Conservation (phyloP, 2,329 filamentous ascomycete genomes). For the Aspergillus jensenii region DNA sequence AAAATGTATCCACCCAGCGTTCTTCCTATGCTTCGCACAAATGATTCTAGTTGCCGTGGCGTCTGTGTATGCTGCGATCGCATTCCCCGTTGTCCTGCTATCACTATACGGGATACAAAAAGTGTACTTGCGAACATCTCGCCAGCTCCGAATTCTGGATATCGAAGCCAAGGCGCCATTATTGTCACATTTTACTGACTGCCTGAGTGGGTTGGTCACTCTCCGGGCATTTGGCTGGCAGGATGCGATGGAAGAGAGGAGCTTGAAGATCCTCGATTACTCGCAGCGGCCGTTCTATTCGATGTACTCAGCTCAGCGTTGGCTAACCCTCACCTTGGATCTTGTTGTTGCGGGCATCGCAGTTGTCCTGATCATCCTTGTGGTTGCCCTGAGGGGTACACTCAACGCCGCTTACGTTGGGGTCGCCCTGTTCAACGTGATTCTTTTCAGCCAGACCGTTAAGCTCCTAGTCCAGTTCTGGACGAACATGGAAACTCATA, state of each 20-base stretch:
- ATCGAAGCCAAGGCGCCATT: slow-evolving; percentile 62
- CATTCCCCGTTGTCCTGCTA: slow-evolving; percentile 51
- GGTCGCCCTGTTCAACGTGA: slow-evolving; percentile 54
- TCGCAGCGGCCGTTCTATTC: slow-evolving; percentile 61
- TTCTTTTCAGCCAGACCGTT: slow-evolving; percentile 54
- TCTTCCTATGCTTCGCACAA: slow-evolving; percentile 43
- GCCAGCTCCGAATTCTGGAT: slow-evolving; percentile 61
- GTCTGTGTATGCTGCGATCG: slow-evolving; percentile 49
- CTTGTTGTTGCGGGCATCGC: slow-evolving; percentile 52
- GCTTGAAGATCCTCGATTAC: slow-evolving; percentile 50
- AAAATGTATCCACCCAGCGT: slow-evolving; percentile 1
- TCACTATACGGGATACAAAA: slow-evolving; percentile 54
- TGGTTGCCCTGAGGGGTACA: slow-evolving; percentile 45
- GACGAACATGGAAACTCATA: slow-evolving; percentile 59
- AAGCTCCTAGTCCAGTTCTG: slow-evolving; percentile 54
- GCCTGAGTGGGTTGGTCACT: slow-evolving; percentile 55
- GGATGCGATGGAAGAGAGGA: slow-evolving; percentile 44
- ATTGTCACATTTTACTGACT: slow-evolving; percentile 59
- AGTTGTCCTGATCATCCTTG: slow-evolving; percentile 49
- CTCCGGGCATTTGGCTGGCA: slow-evolving; percentile 60
- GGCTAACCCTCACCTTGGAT: slow-evolving; percentile 55
- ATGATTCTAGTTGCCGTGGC: slow-evolving; percentile 51
- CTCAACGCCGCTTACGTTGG: slow-evolving; percentile 52
- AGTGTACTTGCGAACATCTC: slow-evolving; percentile 60
- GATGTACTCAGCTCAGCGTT: slow-evolving; percentile 57